These are phyloP conservation scores for Boletus tylopilopsis DNA, from an alignment of 768 basidiomycete genomes.

Conservation along the genomic window DNA sequence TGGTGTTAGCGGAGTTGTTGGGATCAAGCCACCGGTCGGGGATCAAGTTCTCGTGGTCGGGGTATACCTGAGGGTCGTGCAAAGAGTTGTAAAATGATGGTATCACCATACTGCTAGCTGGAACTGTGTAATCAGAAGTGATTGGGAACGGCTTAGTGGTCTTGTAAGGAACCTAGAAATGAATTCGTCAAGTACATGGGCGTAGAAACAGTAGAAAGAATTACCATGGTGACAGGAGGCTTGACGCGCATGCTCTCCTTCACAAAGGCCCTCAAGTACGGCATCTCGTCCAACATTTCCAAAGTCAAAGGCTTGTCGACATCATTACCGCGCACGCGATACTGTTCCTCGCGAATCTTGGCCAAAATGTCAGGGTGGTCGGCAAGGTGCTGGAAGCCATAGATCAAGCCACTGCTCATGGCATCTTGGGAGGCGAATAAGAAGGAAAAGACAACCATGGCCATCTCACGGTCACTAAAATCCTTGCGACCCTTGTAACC, in stretches of 20 bases:
- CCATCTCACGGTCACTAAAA: constrained; percentile 93
- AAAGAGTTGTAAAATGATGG: constrained; percentile 91
- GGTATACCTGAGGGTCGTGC: constrained; percentile 86
- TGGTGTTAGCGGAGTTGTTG: constrained; percentile 68
- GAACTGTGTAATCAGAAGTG: constrained; percentile 86
- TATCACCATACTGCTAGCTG: constrained; percentile 89
- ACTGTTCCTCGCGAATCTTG: constrained; percentile 91
- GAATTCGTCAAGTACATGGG: constrained; percentile 6
- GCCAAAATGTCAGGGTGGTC: constrained; percentile 86
- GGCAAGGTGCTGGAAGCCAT: constrained; percentile 93
- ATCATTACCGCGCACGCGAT: constrained; percentile 75
- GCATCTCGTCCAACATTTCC: constrained; percentile 89
- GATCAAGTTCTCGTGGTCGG: constrained; percentile 73
- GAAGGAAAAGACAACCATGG: constrained; percentile 95
- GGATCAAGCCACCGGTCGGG: constrained; percentile 96
- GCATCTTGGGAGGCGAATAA: constrained; percentile 96
- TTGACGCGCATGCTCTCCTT: constrained; percentile 90
- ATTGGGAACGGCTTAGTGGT: constrained; percentile 90
- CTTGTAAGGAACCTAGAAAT: constrained; percentile 83
- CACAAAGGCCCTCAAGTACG: constrained; percentile 87
- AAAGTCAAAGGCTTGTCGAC: constrained; percentile 73
- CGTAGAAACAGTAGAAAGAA: constrained; percentile 1
- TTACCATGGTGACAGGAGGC: constrained; percentile 95
- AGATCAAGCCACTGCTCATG: constrained; percentile 96
- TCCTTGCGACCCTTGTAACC: constrained; percentile 73